Percentiles rank a stretch among this genome's conserved stretches.
Conservation (phyloP, 176 grass and related monocot species). For the Ensete glaucum region DNA sequence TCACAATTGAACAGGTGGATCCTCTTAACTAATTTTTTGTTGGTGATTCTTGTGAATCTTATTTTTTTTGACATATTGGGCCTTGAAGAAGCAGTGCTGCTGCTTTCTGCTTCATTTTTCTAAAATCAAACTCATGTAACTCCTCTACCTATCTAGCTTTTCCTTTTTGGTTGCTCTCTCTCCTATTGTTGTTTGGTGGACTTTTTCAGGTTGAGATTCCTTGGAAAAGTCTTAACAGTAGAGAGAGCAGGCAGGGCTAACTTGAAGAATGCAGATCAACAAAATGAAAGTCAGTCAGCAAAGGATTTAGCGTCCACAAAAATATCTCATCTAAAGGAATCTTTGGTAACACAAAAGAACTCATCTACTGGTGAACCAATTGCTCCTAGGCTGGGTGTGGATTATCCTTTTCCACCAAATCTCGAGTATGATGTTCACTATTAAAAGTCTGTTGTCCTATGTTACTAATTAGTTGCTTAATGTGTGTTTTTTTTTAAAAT, state of each 20-base stretch:
- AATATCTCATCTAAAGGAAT: constrained; percentile 23
- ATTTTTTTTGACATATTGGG: neutral
- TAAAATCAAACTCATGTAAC: neutral
- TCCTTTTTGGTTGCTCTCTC: constrained; percentile 2
- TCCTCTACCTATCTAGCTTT: neutral
- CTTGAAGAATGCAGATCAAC: constrained; percentile 34
- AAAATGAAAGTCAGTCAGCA: constrained; percentile 26
- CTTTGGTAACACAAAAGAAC: constrained; percentile 39
- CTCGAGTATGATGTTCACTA: constrained; percentile 55
- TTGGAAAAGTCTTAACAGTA: constrained; percentile 66
- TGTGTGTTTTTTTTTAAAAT: neutral
- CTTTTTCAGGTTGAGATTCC: constrained; percentile 71
- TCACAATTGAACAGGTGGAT: constrained; percentile 63
- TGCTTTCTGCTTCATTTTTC: neutral
- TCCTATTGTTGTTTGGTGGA: constrained; percentile 14
- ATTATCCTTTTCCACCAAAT: constrained; percentile 84
- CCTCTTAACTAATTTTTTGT: neutral
- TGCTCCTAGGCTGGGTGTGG: constrained; percentile 69
- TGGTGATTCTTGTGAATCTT: neutral
- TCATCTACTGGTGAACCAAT: constrained; percentile 47
- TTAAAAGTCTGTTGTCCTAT: neutral
- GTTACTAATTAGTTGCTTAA: neutral
- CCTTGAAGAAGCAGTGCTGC: neutral
- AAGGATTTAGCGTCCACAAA: constrained; percentile 23
- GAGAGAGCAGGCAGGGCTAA: constrained; percentile 47